Conservation (phyloP, 768 basidiomycete genomes). For the Tricholoma sp. region DNA sequence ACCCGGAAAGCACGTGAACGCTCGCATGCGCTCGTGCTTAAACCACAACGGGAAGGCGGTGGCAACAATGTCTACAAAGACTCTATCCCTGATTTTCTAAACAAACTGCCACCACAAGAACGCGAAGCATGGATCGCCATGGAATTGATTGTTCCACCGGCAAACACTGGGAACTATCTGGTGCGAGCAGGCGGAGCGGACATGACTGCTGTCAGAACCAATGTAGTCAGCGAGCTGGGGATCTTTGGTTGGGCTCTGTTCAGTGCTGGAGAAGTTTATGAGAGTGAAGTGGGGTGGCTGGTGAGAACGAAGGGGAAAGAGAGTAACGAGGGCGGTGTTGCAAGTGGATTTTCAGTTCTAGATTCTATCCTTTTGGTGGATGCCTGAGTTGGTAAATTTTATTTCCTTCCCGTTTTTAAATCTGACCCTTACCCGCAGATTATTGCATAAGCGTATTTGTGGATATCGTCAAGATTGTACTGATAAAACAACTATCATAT, state of each 20-base stretch:
- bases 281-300: conserved; percentile 76
- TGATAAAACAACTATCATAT: neutral
- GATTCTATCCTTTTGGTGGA: conserved; percentile 64
- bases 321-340: conserved; percentile 89
- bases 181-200: conserved; percentile 59
- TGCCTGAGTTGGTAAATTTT: conserved; percentile 14
- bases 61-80: conserved; percentile 93
- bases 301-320: conserved; percentile 88
- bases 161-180: conserved; percentile 63
- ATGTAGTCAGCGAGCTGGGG: conserved; percentile 86
- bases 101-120: conserved; percentile 51
- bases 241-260: conserved; percentile 90
- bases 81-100: conserved; percentile 75
- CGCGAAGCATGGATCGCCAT: conserved; percentile 92
- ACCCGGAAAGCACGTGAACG: conserved; percentile 46
- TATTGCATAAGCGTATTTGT: neutral
- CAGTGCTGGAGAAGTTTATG: conserved; percentile 43
- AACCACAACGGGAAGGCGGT: conserved; percentile 97
- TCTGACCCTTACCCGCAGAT: neutral
- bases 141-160: conserved; percentile 83
- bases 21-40: conserved; percentile 69
- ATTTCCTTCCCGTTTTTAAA: neutral
- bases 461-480: neutral
- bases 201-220: conserved; percentile 44
- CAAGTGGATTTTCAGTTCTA: conserved; percentile 74